Evolutionary conservation across 176 grass and related monocot genomes (phyloP).

Genomic region (Triticum urartu): DNA sequence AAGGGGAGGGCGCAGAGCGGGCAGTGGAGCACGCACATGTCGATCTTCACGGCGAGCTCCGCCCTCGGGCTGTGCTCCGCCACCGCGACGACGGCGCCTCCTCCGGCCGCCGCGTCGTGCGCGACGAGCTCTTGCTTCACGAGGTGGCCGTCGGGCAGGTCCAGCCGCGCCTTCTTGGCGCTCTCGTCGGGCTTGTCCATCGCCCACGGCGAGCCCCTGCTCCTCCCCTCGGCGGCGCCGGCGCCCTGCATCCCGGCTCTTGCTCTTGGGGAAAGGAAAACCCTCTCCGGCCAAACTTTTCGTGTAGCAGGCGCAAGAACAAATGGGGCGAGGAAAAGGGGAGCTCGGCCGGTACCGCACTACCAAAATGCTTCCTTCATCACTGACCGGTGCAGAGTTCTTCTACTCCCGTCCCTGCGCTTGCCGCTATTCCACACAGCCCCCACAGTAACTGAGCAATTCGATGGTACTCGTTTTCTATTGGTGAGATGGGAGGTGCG

Average conservation of each 20-base stretch:
- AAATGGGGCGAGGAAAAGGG: not conserved
- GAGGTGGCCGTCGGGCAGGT: not conserved
- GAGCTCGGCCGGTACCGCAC: not conserved
- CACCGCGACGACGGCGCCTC: not conserved
- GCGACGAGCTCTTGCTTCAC: not conserved
- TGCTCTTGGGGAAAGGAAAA: not conserved
- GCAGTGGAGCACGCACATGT: slow-evolving; percentile 9
- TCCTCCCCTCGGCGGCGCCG: not conserved
- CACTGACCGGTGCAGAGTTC: no score
- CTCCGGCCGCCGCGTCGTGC: not conserved
- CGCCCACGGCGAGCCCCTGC: not conserved
- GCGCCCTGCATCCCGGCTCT: not conserved
- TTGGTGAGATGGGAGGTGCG: no score
- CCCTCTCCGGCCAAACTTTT: not conserved
- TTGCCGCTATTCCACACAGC: no score
- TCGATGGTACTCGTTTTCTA: no score
- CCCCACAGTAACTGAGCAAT: no score
- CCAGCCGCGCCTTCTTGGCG: slow-evolving; percentile 9
- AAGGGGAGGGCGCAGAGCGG: not conserved
- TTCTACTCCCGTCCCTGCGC: no score
- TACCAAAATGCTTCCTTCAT: no score
- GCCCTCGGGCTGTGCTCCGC: not conserved
- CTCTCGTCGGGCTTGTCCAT: not conserved
- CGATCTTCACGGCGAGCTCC: slow-evolving; percentile 2
- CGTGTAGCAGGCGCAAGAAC: not conserved